Evolutionary conservation across 768 basidiomycete genomes (phyloP).

Genomic region (Leccinum rimulosum): DNA sequence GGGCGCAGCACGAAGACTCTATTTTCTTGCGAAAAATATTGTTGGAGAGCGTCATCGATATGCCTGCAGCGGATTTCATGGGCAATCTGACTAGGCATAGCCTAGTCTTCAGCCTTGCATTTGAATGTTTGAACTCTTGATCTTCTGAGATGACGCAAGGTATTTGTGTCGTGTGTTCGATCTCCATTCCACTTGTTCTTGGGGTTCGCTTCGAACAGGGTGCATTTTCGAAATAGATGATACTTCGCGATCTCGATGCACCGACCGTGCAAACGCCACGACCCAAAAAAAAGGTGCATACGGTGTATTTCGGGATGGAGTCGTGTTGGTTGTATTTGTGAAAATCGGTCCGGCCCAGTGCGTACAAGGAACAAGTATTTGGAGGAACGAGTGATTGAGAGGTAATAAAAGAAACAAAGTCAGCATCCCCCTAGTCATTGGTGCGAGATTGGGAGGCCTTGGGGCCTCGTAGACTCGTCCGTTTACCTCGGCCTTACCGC

Average conservation of each 20-base stretch:
- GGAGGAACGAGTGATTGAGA: background rate
- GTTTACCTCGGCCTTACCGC: background rate
- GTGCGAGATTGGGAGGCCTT: background rate
- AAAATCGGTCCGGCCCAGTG: background rate
- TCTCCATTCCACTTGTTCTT: background rate
- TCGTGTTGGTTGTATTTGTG: background rate
- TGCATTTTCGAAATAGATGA: constrained; percentile 5
- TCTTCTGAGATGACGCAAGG: background rate
- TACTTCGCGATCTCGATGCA: background rate
- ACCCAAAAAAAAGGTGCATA: background rate
- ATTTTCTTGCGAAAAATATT: background rate
- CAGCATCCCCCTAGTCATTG: background rate
- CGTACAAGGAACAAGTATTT: background rate
- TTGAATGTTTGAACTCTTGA: background rate
- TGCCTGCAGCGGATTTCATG: background rate
- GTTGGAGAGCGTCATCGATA: background rate
- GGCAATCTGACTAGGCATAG: background rate
- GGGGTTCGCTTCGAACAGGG: background rate
- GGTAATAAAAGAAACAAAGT: background rate
- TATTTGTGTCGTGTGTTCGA: background rate
- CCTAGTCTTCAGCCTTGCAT: background rate
- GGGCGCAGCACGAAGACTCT: background rate
- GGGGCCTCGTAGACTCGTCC: background rate
- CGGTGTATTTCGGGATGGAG: background rate
- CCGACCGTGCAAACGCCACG: background rate